A percentile compares a stretch with the other conserved stretches of the same genome.
Conservation (phyloP, 2,329 filamentous ascomycete species). For the Pseudogymnoascus sp. region DNA sequence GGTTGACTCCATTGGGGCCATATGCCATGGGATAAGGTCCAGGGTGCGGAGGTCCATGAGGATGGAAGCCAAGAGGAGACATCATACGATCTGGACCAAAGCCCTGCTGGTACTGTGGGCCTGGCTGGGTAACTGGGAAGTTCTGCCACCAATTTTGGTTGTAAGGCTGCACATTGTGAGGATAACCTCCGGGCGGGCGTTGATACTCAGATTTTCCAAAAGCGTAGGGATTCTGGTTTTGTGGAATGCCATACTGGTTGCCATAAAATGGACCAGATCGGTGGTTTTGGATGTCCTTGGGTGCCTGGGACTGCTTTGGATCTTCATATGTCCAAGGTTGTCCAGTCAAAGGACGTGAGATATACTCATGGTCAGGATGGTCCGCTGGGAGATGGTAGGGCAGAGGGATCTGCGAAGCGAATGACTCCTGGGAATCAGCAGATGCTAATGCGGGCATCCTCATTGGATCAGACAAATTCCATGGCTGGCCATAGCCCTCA, state of each 20-base stretch:
- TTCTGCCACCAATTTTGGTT: neutral
- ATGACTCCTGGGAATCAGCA: slow-evolving; percentile 19
- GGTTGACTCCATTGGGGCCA: neutral
- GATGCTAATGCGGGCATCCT: slow-evolving; percentile 1
- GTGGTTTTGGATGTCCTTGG: neutral
- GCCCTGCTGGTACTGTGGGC: slow-evolving; percentile 9
- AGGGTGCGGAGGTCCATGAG: neutral
- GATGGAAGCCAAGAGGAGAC: neutral
- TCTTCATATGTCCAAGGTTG: neutral
- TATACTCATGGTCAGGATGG: neutral
- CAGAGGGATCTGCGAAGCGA: slow-evolving; percentile 22
- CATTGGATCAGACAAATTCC: neutral
- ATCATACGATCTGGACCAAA: neutral
- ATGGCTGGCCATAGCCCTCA: neutral
- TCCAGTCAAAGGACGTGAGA: slow-evolving; percentile 3
- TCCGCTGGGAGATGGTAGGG: slow-evolving; percentile 17
- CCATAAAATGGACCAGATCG: neutral
- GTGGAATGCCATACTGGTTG: neutral
- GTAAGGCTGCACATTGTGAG: neutral
- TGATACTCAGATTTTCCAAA: neutral
- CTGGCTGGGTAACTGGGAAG: neutral
- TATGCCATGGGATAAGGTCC: neutral
- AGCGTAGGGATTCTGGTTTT: neutral
- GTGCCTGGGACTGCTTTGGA: neutral
- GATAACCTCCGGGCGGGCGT: neutral